These are phyloP conservation scores for Melanomma pulvis-pyrius DNA, from an alignment of 495 filamentous ascomycete genomes.

Conservation along the genomic window DNA sequence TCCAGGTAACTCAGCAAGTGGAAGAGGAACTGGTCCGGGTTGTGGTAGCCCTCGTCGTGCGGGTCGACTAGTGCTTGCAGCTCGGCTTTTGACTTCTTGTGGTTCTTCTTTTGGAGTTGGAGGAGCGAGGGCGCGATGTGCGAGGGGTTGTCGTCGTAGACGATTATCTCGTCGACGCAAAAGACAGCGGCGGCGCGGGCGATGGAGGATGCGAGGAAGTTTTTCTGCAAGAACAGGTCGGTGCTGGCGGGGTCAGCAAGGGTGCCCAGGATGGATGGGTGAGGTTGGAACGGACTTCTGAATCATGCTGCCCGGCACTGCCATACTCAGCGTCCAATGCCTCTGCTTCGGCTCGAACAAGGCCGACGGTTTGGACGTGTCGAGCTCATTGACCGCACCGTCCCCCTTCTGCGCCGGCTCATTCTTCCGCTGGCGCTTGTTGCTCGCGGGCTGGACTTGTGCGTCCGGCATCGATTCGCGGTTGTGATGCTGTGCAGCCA, in stretches of 20 bases:
- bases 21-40: slow-evolving; percentile 70
- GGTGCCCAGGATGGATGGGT: neutral
- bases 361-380: slow-evolving; percentile 62
- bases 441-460: neutral
- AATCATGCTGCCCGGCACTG: slow-evolving; percentile 62
- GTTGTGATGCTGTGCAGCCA: neutral
- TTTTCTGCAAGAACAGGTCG: slow-evolving; percentile 58
- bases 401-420: neutral
- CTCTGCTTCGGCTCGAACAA: slow-evolving; percentile 54
- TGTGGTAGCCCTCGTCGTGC: slow-evolving; percentile 63
- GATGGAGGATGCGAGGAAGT: slow-evolving; percentile 64
- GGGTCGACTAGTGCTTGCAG: slow-evolving; percentile 47
- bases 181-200: slow-evolving; percentile 75
- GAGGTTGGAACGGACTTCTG: slow-evolving; percentile 51
- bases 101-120: slow-evolving; percentile 21
- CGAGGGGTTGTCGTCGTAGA: slow-evolving; percentile 64
- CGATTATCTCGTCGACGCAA: slow-evolving; percentile 74
- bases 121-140: slow-evolving; percentile 4
- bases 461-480: neutral
- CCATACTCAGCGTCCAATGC: slow-evolving; percentile 60
- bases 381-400: slow-evolving; percentile 26
- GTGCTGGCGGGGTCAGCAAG: neutral
- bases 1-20: slow-evolving; percentile 76
- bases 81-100: slow-evolving; percentile 19
- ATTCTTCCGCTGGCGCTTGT: neutral